phyloP scores from a whole-genome alignment of 2,329 filamentous ascomycete genomes.

The Fusarium robinianum region DNA sequence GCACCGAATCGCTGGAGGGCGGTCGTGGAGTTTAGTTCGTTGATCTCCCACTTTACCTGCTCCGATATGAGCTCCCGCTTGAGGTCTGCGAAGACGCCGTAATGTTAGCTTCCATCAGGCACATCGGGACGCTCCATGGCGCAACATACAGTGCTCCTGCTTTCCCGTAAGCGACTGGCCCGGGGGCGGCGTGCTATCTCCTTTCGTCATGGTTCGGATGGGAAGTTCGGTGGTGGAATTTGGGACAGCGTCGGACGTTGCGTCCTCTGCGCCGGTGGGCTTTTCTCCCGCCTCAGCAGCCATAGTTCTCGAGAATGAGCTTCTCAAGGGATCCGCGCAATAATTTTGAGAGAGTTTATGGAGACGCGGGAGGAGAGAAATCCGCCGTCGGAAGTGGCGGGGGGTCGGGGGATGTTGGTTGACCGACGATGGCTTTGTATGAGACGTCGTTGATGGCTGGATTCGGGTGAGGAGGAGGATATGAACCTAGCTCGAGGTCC shows the following conservation, averaged over 20 bases:
- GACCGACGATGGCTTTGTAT: constrained; percentile 19
- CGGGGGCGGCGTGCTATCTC: constrained; percentile 42
- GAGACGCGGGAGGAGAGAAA: not conserved
- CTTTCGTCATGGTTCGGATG: constrained; percentile 37
- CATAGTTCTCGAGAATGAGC: constrained; percentile 34
- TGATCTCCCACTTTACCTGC: constrained; percentile 89
- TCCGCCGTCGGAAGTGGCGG: not conserved
- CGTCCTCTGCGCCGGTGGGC: constrained; percentile 29
- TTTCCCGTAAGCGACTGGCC: constrained; percentile 78
- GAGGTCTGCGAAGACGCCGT: constrained; percentile 62
- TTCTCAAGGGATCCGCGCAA: constrained; percentile 13
- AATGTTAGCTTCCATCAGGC: constrained; percentile 17
- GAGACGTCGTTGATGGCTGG: constrained; percentile 13
- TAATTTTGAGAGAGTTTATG: constrained; percentile 2
- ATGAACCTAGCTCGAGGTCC: constrained; percentile 9
- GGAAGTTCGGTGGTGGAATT: constrained; percentile 33
- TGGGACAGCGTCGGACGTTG: constrained; percentile 19
- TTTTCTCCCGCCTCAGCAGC: constrained; percentile 34
- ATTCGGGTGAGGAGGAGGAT: constrained; percentile 14
- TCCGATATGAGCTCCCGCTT: constrained; percentile 92
- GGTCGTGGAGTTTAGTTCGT: constrained; percentile 91
- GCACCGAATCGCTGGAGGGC: constrained; percentile 94
- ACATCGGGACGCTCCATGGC: not conserved
- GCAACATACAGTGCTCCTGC: constrained; percentile 87
- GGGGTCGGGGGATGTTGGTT: not conserved